Conservation (phyloP, 2,329 filamentous ascomycete species). For the Didymellaceae sp. region DNA sequence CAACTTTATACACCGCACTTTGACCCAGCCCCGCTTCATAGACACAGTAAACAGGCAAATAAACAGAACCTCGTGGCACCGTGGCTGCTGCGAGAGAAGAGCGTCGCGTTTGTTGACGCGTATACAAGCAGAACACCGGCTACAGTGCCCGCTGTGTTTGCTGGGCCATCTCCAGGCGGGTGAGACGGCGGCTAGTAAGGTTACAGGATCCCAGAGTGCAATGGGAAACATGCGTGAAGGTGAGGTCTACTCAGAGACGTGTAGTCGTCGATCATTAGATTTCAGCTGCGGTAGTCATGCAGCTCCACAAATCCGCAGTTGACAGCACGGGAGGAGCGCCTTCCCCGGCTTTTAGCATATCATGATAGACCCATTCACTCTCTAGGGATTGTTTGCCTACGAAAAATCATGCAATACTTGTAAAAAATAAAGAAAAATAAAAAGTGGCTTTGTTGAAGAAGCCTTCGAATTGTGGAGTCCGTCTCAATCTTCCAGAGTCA, state of each 20-base stretch:
- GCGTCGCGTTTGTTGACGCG: not conserved
- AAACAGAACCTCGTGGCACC: slow-evolving; percentile 2
- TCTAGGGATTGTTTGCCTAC: not conserved
- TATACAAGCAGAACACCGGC: not conserved
- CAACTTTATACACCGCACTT: slow-evolving; percentile 14
- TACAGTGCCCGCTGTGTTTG: not conserved
- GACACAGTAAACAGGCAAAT: slow-evolving; percentile 9
- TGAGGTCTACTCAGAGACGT: no score
- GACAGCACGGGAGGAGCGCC: no score
- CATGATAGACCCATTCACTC: not conserved
- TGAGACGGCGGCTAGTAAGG: not conserved
- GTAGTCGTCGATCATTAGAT: no score
- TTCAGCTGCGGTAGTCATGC: no score
- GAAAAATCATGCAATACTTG: not conserved
- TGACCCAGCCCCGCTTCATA: slow-evolving; percentile 12
- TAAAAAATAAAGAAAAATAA: not conserved
- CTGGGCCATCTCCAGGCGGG: not conserved
- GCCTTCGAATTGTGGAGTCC: not conserved
- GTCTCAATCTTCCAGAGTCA: slow-evolving; percentile 6
- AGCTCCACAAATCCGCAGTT: no score
- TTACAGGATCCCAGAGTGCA: no score
- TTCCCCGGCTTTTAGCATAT: no score
- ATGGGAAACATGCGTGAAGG: no score
- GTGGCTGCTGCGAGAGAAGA: not conserved
- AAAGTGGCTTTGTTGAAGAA: slow-evolving; percentile 32